phyloP scores from a whole-genome alignment of 1,139 yeast genomes.

The Scheffersomyces lignicola region DNA sequence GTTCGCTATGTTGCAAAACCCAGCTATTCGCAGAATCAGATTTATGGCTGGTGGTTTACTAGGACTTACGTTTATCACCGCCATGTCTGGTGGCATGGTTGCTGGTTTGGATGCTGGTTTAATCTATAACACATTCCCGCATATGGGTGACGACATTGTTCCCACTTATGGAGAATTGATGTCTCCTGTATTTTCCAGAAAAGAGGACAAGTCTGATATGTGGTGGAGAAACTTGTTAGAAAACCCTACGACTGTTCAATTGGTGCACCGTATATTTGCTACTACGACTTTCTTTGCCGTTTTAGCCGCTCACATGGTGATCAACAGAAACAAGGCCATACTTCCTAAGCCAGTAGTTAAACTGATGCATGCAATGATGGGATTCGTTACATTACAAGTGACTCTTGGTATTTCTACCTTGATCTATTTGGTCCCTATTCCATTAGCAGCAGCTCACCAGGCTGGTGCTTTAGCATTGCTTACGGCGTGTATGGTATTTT shows the following conservation, averaged over 20 bases:
- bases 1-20: conserved; percentile 50
- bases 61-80: conserved; percentile 76
- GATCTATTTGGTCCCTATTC: conserved; percentile 85
- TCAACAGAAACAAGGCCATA: conserved; percentile 52
- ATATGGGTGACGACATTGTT: conserved; percentile 81
- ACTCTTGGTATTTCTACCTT: conserved; percentile 83
- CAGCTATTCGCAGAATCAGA: conserved; percentile 60
- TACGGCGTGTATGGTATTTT: conserved; percentile 72
- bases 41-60: conserved; percentile 55
- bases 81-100: conserved; percentile 96
- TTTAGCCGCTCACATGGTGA: conserved; percentile 64
- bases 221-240: conserved; percentile 93
- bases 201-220: conserved; percentile 66
- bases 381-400: conserved; percentile 80
- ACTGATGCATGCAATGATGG: conserved; percentile 70
- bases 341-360: conserved; percentile 59
- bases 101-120: conserved; percentile 98
- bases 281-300: conserved; percentile 74
- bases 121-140: conserved; percentile 94
- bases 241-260: conserved; percentile 94
- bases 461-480: conserved; percentile 93
- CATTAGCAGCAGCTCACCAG: conserved; percentile 94
- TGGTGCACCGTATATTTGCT: conserved; percentile 87
- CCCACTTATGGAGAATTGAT: conserved; percentile 77
- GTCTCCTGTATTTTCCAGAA: conserved; percentile 71